Percentiles rank a stretch among this genome's conserved stretches.
Conservation (phyloP, 352 stramenopile species). For the Plasmopara viticola region DNA sequence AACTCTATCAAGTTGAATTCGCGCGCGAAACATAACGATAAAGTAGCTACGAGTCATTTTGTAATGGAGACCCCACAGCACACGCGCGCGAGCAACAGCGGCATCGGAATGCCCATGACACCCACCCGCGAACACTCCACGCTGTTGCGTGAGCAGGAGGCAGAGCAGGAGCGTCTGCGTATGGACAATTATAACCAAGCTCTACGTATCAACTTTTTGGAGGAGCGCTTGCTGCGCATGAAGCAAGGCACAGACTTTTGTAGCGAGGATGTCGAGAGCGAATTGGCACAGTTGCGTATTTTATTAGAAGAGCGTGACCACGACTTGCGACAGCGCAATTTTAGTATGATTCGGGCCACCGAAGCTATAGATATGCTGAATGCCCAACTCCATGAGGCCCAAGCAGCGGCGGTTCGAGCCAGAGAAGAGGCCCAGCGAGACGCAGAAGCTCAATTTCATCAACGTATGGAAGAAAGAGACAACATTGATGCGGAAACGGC, state of each 20-base stretch:
- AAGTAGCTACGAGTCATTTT: background rate
- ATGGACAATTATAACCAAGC: conserved; percentile 77
- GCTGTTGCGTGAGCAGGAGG: conserved; percentile 51
- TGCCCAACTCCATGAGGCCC: conserved; percentile 29
- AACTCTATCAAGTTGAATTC: no score
- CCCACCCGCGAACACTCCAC: conserved; percentile 25
- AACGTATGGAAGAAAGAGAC: conserved; percentile 17
- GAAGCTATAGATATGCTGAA: conserved; percentile 55
- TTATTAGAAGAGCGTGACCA: conserved; percentile 58
- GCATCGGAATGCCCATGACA: conserved; percentile 5
- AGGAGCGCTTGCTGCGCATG: conserved; percentile 58
- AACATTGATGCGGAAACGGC: conserved; percentile 34
- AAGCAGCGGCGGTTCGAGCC: conserved; percentile 21
- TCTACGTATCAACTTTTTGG: conserved; percentile 53
- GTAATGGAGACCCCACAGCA: conserved; percentile 23
- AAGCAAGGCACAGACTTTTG: conserved; percentile 56
- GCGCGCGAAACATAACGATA: background rate
- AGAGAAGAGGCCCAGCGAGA: conserved; percentile 22
- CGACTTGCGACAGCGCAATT: conserved; percentile 50
- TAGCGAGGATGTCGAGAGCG: conserved; percentile 55
- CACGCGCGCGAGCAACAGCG: conserved; percentile 3
- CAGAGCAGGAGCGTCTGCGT: conserved; percentile 45
- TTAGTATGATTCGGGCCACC: conserved; percentile 53
- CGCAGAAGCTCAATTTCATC: conserved; percentile 27
- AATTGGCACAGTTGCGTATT: conserved; percentile 47